Evolutionary conservation across 768 basidiomycete species (phyloP).

Genomic region (Neoboletus magnificus): DNA sequence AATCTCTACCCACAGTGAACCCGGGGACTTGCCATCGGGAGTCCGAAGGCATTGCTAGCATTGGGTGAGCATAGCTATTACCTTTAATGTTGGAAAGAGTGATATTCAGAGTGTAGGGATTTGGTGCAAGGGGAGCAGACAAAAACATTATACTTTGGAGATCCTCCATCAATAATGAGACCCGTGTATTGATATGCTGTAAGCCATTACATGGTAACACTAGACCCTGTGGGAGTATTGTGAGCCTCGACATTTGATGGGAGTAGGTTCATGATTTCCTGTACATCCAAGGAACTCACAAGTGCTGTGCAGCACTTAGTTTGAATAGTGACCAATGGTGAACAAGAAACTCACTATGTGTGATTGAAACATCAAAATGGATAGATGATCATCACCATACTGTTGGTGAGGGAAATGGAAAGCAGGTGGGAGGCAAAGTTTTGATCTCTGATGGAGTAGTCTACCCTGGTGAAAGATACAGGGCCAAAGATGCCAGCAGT

Average conservation of each 20-base stretch:
- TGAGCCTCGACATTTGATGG: no score
- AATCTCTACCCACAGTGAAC: no score
- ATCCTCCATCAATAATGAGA: not conserved
- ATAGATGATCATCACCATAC: conserved; percentile 1
- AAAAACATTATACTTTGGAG: no score
- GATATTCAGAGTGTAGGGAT: no score
- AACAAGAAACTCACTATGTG: conserved; percentile 10
- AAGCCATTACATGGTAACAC: no score
- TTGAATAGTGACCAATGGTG: not conserved
- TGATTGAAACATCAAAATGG: conserved; percentile 14
- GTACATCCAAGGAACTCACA: not conserved
- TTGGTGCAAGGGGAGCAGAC: no score
- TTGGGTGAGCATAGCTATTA: no score
- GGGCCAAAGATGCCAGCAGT: no score
- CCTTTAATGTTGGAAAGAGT: conserved; percentile 11
- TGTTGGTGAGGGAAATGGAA: conserved; percentile 7
- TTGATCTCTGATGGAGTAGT: not conserved
- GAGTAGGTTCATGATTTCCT: not conserved
- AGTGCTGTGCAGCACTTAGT: conserved; percentile 1
- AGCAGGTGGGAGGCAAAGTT: conserved; percentile 10
- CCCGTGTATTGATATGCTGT: not conserved
- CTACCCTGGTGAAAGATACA: no score
- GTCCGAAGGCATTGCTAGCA: no score
- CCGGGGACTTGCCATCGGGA: no score
- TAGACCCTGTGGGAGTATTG: no score